Conservation (phyloP, 139 green algal genomes). For the Gonium pectorale region DNA sequence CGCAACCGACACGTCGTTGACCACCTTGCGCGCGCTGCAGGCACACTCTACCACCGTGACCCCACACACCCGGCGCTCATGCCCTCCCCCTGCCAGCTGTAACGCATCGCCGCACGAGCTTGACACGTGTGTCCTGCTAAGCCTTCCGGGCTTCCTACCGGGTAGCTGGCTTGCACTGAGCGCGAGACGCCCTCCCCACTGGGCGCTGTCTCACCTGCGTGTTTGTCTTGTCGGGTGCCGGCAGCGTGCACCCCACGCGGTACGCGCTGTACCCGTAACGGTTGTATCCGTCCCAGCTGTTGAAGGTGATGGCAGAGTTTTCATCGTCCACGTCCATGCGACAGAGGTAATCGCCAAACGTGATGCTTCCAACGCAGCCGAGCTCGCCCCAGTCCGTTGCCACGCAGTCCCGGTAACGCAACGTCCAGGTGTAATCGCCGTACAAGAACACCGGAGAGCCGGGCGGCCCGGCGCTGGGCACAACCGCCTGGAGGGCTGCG, state of each 20-base stretch:
- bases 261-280: neutral
- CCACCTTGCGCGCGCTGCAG: no score
- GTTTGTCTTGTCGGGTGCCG: neutral
- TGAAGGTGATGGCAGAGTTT: neutral
- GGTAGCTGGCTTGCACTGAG: no score
- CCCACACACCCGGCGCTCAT: no score
- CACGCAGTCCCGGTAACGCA: slow-evolving; percentile 5
- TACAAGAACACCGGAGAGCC: neutral
- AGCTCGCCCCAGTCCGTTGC: neutral
- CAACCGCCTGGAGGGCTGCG: neutral
- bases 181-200: no score
- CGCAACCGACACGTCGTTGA: no score
- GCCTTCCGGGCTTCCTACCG: no score
- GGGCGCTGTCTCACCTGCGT: no score
- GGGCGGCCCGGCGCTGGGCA: slow-evolving; percentile 19
- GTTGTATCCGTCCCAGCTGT: neutral
- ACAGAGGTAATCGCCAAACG: slow-evolving; percentile 38
- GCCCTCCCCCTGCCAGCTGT: no score
- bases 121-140: no score
- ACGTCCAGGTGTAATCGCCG: slow-evolving; percentile 4
- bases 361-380: slow-evolving; percentile 8
- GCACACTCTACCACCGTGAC: no score
- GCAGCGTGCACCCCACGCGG: neutral
- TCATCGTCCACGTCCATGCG: neutral
- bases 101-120: no score